A percentile compares a stretch with the other conserved stretches of the same genome.
phyloP scores from a whole-genome alignment of 106 monocot species.

The Apostasia ramifera region DNA sequence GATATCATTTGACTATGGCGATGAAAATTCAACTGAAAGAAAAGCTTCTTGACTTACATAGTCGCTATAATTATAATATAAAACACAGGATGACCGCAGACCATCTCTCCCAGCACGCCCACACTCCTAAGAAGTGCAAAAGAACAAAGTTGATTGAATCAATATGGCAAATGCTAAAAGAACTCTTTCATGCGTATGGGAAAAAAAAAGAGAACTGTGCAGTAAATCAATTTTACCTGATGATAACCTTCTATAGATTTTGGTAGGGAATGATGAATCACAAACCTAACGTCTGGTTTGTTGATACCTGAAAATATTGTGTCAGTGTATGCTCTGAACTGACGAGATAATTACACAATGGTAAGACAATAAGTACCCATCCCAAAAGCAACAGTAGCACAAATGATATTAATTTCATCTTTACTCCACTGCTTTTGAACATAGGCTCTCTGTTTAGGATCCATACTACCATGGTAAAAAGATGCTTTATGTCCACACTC shows the following conservation, averaged over 20 bases:
- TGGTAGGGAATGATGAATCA: conserved; percentile 97
- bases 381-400: conserved; percentile 97
- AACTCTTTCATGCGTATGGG: conserved; percentile 6
- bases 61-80: conserved; percentile 91
- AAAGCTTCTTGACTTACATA: conserved; percentile 51
- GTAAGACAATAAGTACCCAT: conserved; percentile 59
- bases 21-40: not conserved
- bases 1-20: not conserved
- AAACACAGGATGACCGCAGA: conserved; percentile 70
- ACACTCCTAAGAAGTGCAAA: conserved; percentile 55
- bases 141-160: not conserved
- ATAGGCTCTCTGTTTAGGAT: conserved; percentile 63
- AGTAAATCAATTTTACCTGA: conserved; percentile 42
- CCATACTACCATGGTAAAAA: conserved; percentile 98
- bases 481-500: conserved; percentile 85
- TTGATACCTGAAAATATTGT: conserved; percentile 72
- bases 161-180: not conserved
- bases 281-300: conserved; percentile 99
- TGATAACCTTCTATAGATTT: conserved; percentile 99
- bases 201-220: not conserved
- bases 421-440: conserved; percentile 97
- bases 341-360: not conserved
- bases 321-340: conserved; percentile 8
- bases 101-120: conserved; percentile 99
- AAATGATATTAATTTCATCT: conserved; percentile 93